Conservation (phyloP, 805 yeast species). For the Hanseniaspora mollemarum region DNA sequence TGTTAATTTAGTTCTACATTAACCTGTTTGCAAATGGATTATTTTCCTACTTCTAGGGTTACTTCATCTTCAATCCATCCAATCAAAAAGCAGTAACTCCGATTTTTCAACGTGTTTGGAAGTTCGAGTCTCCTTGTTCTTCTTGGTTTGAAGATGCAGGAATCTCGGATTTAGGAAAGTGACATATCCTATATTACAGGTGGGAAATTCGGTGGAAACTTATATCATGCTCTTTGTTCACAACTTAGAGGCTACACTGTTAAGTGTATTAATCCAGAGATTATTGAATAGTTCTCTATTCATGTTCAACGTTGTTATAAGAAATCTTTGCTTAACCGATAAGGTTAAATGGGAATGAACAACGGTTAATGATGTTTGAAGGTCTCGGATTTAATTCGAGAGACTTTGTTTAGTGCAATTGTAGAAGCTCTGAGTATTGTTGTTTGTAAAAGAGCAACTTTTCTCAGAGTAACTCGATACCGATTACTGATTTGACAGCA, state of each 20-base stretch:
- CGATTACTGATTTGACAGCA: conserved; percentile 16
- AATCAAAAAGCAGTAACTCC: too few species aligned
- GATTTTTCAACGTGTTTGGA: too few species aligned
- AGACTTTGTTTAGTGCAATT: conserved; percentile 18
- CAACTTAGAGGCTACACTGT: neutral
- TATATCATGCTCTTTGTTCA: conserved; percentile 3
- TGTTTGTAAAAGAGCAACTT: neutral
- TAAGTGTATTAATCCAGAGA: conserved; percentile 10
- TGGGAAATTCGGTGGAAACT: conserved; percentile 18
- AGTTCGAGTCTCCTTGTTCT: too few species aligned
- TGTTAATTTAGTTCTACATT: conserved; percentile 16
- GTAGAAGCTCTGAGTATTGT: conserved; percentile 9
- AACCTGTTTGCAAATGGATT: conserved; percentile 12
- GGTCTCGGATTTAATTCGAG: neutral
- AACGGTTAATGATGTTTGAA: conserved; percentile 17
- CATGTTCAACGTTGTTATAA: conserved; percentile 17
- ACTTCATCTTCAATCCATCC: too few species aligned
- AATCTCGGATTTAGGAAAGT: too few species aligned
- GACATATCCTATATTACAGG: too few species aligned
- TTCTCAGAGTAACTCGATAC: conserved; percentile 16
- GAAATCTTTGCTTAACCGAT: conserved; percentile 9
- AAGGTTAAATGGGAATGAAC: conserved; percentile 17
- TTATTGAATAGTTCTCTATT: conserved; percentile 13
- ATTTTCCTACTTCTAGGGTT: too few species aligned
- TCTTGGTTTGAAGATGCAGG: too few species aligned